Percentiles rank a stretch among this genome's conserved stretches.
Evolutionary conservation across 768 basidiomycete species (phyloP).

Genomic region (Scleroderma citrinum): DNA sequence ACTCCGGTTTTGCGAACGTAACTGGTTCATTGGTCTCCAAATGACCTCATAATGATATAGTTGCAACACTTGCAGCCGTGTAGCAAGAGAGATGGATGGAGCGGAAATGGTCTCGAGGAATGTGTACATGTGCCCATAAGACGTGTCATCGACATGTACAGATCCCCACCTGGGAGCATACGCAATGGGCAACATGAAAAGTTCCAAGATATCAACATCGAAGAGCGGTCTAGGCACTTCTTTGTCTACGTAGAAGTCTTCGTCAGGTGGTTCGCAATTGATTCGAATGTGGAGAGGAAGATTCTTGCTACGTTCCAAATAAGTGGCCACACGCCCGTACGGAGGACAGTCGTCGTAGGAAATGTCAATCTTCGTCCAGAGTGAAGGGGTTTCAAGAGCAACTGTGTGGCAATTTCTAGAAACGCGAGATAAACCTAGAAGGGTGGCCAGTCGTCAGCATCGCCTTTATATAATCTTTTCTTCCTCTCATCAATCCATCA

Average conservation of each 20-base stretch:
- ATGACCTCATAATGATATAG: constrained; percentile 47
- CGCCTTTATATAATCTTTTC: too few relatives aligned
- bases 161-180: constrained; percentile 49
- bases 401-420: constrained; percentile 54
- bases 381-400: constrained; percentile 45
- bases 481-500: too few relatives aligned
- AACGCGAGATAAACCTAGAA: constrained; percentile 56
- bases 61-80: constrained; percentile 46
- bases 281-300: constrained; percentile 51
- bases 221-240: constrained; percentile 16
- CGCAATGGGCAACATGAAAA: constrained; percentile 40
- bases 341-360: constrained; percentile 27
- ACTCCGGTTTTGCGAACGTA: constrained; percentile 16
- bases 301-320: constrained; percentile 49
- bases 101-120: constrained; percentile 39
- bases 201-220: constrained; percentile 15
- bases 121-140: constrained; percentile 42
- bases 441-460: constrained; percentile 11
- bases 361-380: constrained; percentile 48
- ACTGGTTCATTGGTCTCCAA: constrained; percentile 33
- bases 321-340: constrained; percentile 38
- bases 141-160: constrained; percentile 41
- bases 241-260: constrained; percentile 9
- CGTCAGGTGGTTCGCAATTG: constrained; percentile 33
- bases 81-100: constrained; percentile 37